A percentile compares a stretch with the other conserved stretches of the same genome.
Evolutionary conservation across 2,329 filamentous ascomycete genomes (phyloP).

Genomic region (Claviceps africana): DNA sequence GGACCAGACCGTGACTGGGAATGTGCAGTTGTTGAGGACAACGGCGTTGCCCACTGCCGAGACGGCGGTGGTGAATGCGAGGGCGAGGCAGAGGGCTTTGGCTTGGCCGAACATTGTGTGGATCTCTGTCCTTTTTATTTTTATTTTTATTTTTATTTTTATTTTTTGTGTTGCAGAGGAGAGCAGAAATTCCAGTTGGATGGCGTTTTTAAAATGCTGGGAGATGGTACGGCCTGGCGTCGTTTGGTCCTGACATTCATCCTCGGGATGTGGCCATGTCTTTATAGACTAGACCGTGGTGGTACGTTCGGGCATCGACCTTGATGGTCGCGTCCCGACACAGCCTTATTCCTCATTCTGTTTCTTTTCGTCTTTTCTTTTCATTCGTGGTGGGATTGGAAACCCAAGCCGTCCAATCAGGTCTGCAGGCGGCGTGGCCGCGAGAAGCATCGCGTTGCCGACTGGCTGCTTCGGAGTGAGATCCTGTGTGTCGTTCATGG

Average conservation of each 20-base stretch:
- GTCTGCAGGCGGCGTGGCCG: background rate
- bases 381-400: background rate
- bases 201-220: background rate
- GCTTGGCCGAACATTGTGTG: constrained; percentile 8
- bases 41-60: constrained; percentile 18
- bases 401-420: background rate
- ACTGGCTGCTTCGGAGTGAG: background rate
- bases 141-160: no score
- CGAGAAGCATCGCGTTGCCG: background rate
- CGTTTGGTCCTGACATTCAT: background rate
- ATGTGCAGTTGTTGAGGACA: constrained; percentile 23
- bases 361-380: background rate
- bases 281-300: background rate
- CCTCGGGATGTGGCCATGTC: background rate
- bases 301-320: background rate
- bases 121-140: no score
- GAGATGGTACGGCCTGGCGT: background rate
- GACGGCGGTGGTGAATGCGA: constrained; percentile 5
- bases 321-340: background rate
- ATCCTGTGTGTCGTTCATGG: background rate
- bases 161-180: background rate
- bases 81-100: constrained; percentile 4
- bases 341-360: background rate
- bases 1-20: constrained; percentile 24
- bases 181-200: no score